Conservation (phyloP, 371 early-diverging fungal genomes). For the Spraguea lophii region DNA sequence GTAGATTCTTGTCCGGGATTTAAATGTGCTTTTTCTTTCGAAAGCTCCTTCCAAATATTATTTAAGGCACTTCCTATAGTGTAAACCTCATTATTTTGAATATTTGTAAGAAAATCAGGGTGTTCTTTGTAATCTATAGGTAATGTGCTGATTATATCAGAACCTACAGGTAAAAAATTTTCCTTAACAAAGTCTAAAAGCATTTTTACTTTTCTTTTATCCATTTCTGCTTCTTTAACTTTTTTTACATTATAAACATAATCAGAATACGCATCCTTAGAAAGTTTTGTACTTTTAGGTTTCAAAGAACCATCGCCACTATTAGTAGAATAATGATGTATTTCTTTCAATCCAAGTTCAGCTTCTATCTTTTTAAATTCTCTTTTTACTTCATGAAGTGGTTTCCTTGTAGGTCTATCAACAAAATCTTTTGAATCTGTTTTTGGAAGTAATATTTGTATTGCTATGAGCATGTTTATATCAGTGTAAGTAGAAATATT, state of each 20-base stretch:
- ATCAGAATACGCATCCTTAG: not conserved
- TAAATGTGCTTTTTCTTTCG: slow-evolving; percentile 45
- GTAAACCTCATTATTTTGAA: slow-evolving; percentile 47
- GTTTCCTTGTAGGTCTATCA: slow-evolving; percentile 48
- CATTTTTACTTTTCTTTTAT: slow-evolving; percentile 17
- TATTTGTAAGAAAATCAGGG: slow-evolving; percentile 47
- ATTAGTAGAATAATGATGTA: not conserved
- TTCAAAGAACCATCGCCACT: not conserved
- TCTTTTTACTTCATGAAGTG: slow-evolving; percentile 48
- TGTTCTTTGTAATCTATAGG: slow-evolving; percentile 35
- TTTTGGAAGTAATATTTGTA: slow-evolving; percentile 7
- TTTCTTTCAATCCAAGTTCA: not conserved
- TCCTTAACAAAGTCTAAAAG: slow-evolving; percentile 49
- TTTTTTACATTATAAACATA: not conserved
- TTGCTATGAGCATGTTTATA: slow-evolving; percentile 7
- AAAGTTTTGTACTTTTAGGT: not conserved
- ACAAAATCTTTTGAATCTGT: slow-evolving; percentile 55
- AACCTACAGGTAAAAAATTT: slow-evolving; percentile 50
- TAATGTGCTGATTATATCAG: slow-evolving; percentile 40
- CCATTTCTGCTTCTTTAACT: not conserved
- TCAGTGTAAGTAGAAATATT: slow-evolving; percentile 4
- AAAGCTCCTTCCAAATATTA: slow-evolving; percentile 50
- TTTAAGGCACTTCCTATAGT: slow-evolving; percentile 49
- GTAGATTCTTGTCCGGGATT: slow-evolving; percentile 50
- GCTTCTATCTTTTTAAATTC: slow-evolving; percentile 47